Conservation (phyloP, 2,329 filamentous ascomycete species). For the Cordyceps sp. region DNA sequence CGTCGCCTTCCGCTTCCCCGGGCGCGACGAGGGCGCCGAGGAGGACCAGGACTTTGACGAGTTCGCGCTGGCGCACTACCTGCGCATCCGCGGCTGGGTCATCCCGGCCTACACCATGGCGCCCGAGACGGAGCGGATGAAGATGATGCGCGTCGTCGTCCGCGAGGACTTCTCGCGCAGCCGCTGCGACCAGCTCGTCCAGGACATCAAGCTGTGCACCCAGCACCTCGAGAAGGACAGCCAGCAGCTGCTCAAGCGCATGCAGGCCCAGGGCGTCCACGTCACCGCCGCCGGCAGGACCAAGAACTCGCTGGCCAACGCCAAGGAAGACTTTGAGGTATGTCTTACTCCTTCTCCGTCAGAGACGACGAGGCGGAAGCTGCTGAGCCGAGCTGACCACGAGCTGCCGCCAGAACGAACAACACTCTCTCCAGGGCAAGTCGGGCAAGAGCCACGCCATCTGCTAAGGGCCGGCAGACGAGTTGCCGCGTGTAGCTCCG, state of each 20-base stretch:
- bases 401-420: constrained; percentile 49
- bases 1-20: constrained; percentile 68
- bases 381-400: no score
- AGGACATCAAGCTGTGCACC: constrained; percentile 64
- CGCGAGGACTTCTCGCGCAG: constrained; percentile 79
- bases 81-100: constrained; percentile 79
- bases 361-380: no score
- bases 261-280: constrained; percentile 39
- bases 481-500: no score
- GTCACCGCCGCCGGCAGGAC: constrained; percentile 35
- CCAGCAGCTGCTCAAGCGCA: constrained; percentile 48
- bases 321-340: no score
- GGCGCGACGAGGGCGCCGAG: constrained; percentile 16
- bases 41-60: constrained; percentile 54
- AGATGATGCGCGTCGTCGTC: constrained; percentile 85
- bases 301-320: no score
- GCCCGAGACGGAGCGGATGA: constrained; percentile 64
- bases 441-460: constrained; percentile 78
- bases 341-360: no score
- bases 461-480: no score
- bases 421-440: constrained; percentile 79
- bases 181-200: constrained; percentile 63
- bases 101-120: constrained; percentile 97
- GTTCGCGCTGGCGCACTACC: constrained; percentile 67
- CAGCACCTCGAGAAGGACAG: constrained; percentile 60